phyloP scores from a whole-genome alignment of 164 flowering plant genomes.

The Cinnamomum micranthum region DNA sequence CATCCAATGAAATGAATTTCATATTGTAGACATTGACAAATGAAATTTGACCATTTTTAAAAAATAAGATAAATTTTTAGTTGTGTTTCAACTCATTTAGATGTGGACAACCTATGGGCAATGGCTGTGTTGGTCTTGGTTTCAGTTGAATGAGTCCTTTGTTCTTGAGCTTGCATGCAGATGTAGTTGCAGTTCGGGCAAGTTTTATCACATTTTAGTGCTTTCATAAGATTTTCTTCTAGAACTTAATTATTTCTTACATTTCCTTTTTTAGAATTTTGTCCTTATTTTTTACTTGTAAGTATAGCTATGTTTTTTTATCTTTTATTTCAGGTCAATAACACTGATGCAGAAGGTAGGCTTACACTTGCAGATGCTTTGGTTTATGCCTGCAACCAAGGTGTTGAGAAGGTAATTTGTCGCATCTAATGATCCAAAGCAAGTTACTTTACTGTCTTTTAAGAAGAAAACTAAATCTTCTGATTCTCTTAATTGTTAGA shows the following conservation, averaged over 20 bases:
- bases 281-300: not conserved
- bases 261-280: not conserved
- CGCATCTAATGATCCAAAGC: not conserved
- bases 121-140: not conserved
- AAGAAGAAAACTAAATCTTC: not conserved
- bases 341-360: constrained; percentile 99
- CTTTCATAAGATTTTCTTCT: not conserved
- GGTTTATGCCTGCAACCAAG: constrained; percentile 95
- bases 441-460: not conserved
- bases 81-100: too few relatives aligned
- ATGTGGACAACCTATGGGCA: too few relatives aligned
- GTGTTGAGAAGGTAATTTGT: constrained; percentile 74
- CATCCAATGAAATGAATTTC: too few relatives aligned
- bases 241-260: not conserved
- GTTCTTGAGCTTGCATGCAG: not conserved
- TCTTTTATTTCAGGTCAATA: constrained; percentile 63
- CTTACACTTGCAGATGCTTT: constrained; percentile 99
- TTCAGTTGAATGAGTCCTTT: not conserved
- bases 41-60: too few relatives aligned
- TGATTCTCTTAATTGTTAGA: too few relatives aligned
- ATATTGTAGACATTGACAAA: too few relatives aligned
- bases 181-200: not conserved
- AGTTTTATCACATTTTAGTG: not conserved
- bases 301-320: not conserved
- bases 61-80: too few relatives aligned